Percentiles rank a stretch among this genome's conserved stretches.
These are phyloP conservation scores for Trifolium repens DNA, from an alignment of 306 rosid genomes.

Conservation along the genomic window DNA sequence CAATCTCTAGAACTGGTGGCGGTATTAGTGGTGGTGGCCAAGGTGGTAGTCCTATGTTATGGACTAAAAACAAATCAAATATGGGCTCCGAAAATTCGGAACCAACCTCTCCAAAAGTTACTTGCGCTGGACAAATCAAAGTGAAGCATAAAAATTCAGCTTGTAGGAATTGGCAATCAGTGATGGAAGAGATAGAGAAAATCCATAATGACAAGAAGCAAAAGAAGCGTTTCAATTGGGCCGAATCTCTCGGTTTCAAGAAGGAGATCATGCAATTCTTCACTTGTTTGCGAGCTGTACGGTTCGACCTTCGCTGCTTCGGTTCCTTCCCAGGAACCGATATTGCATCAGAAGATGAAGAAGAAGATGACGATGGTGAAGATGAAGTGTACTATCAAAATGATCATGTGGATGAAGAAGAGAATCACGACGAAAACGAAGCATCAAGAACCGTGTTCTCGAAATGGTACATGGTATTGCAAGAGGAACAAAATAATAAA, in stretches of 20 bases:
- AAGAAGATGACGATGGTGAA: conserved; percentile 47
- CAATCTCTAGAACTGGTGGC: conserved; percentile 43
- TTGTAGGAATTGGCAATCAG: conserved; percentile 86
- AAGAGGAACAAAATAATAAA: conserved; percentile 58
- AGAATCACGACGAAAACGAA: conserved; percentile 34
- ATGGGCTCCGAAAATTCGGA: conserved; percentile 66
- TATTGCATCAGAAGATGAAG: conserved; percentile 59
- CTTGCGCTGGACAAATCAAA: conserved; percentile 95
- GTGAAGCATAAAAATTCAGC: conserved; percentile 59
- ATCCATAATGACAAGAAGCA: conserved; percentile 63
- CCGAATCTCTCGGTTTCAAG: conserved; percentile 72
- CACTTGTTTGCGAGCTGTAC: conserved; percentile 69
- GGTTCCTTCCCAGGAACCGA: conserved; percentile 65
- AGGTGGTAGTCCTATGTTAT: conserved; percentile 68
- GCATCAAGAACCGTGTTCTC: conserved; percentile 67
- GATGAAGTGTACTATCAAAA: conserved; percentile 39
- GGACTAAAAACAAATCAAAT: conserved; percentile 70
- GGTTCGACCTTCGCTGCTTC: conserved; percentile 77
- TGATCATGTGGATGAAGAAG: conserved; percentile 40
- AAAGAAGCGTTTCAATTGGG: conserved; percentile 65
- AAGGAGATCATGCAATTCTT: conserved; percentile 85
- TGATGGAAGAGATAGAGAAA: conserved; percentile 95
- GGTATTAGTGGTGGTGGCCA: conserved; percentile 40
- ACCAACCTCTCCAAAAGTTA: conserved; percentile 96
- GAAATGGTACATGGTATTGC: conserved; percentile 90